Evolutionary conservation across 2,329 filamentous ascomycete species (phyloP), one percentile per base, ranked within the genome.

Genomic region (Aaosphaeria arxii): DNA sequence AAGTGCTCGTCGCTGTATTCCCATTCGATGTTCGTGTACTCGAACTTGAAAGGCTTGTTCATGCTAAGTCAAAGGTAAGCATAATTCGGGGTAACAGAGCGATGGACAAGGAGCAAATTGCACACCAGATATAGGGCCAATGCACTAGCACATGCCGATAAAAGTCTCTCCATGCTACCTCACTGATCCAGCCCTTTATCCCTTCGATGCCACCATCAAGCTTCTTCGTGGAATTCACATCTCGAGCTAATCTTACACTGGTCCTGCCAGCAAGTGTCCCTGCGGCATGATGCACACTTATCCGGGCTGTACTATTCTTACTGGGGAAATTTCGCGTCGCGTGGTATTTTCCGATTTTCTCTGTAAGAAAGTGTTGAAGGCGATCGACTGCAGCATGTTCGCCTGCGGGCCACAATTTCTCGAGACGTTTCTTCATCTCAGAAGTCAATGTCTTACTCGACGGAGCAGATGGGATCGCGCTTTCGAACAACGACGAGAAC

Each of bases 21-120:
- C 91, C 91, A 96, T 43, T 81, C 72, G 42, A 96, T 86, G 57
- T 91, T 86, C 40, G 87, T 84, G 70, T 90, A 94, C 60, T 91
- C 88, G 33, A 87, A 87, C 62, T 96, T 95, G 77, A 87, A 88
- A 1, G 85, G 84, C 57, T 88, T 87, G 68, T 83, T 83, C 86
- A 89, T 88, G 63, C 83, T 70, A 24, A 24, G 17, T 24, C 17
- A 24, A 24, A 24, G 46, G 9, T 9, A 13, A 13, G 7, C 40
- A 1, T n/a, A 30, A 32, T 62, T 47, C 64, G 55, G 7, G 17
- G 30, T 39, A 6, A 33, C 43, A 30, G 44, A 41, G 36, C 11
- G 32, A 36, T 40, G 43, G 24, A 13, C 30, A 47, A 40, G 32
- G 41, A 38, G 7, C 17, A 4, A 30, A 11, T 38, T 29, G 67